Evolutionary conservation across 2,329 filamentous ascomycete species (phyloP).

Genomic region (Pseudopyricularia javanii): DNA sequence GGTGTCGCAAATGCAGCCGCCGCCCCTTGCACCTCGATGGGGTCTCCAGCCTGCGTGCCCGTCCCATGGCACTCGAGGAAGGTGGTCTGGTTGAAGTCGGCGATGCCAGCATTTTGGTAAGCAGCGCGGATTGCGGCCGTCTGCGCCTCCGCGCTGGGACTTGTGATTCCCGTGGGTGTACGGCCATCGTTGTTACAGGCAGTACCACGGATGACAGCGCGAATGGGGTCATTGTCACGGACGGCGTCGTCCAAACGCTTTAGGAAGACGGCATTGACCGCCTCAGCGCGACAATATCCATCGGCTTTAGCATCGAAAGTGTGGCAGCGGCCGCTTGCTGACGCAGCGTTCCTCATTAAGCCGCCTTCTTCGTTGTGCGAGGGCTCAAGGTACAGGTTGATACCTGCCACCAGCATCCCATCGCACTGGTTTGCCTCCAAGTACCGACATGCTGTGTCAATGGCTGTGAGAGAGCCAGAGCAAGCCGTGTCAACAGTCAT

Average conservation of each 20-base stretch:
- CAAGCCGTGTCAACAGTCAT: slow-evolving; percentile 25
- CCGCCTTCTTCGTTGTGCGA: slow-evolving; percentile 4
- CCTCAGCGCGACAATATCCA: slow-evolving; percentile 34
- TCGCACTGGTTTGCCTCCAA: slow-evolving; percentile 2
- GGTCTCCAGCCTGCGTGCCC: slow-evolving; percentile 15
- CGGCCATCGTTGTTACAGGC: slow-evolving; percentile 25
- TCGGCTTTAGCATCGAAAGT: slow-evolving; percentile 25
- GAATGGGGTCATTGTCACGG: slow-evolving; percentile 23
- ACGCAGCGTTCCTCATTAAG: slow-evolving; percentile 8
- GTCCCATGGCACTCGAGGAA: slow-evolving; percentile 31
- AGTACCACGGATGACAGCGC: slow-evolving; percentile 18
- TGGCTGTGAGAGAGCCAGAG: slow-evolving; percentile 19
- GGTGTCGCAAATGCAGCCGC: slow-evolving; percentile 10
- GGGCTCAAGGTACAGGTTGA: neutral
- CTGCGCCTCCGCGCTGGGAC: slow-evolving; percentile 14
- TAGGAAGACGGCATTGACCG: slow-evolving; percentile 23
- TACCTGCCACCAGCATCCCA: neutral
- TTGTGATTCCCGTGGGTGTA: slow-evolving; percentile 14
- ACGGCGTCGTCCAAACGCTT: slow-evolving; percentile 30
- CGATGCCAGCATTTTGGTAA: slow-evolving; percentile 7
- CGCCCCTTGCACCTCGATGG: slow-evolving; percentile 7
- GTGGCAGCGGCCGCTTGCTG: slow-evolving; percentile 9
- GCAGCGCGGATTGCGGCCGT: slow-evolving; percentile 7
- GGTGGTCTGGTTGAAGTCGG: slow-evolving; percentile 5
- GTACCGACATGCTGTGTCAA: slow-evolving; percentile 1